Base-by-base conservation (phyloP, 108 stramenopile species). In the Asterionellopsis glacialis region DNA sequence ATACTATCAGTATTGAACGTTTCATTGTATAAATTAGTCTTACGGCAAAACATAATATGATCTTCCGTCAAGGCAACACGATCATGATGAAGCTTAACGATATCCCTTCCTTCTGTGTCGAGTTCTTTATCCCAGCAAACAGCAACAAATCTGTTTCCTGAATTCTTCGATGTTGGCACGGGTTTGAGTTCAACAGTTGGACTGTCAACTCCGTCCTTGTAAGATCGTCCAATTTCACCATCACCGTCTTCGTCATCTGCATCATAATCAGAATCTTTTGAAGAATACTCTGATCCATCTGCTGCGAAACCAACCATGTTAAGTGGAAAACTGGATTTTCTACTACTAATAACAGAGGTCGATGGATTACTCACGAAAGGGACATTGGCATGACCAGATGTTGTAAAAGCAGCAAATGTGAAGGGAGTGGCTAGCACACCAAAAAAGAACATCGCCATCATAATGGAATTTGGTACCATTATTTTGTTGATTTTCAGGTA, bases 31-130 rank as follows among this genome's bases (percentile, higher is more conserved):
- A 92, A 63, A 73, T 92, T 92, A 24, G 79, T 55, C 67, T 87
- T 88, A 40, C 90, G 78, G 48, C 86, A 85, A 77, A 78, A 92
- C 85, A 92, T 82, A 57, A 92, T 87, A 70, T 92, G 90, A 61
- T 87, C 85, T 65, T 88, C 85, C 15, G 82, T 87, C 59, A 83
- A 59, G 0, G 59, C 64, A 52, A 85, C 57, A 27, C 87, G 75
- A 45, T 85, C 76, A 11, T 82, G 49, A 54, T 88, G 87, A 66
- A 87, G 73, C 28, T 88, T 79, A 80, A 75, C 69, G 18, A 71
- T 45, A 58, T 78, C 67, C 10, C 70, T 56, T 27, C 65, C 73
- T 39, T 78, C 57, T 22, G 59, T 51, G 18, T 83, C 76, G 15
- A 87, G 55, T 12, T 67, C 59, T 7, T 65, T 68, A 75, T 92